A percentile compares a stretch with the other conserved stretches of the same genome.
Conservation (phyloP, 75 land plant genomes). For the Picea sitchensis region DNA sequence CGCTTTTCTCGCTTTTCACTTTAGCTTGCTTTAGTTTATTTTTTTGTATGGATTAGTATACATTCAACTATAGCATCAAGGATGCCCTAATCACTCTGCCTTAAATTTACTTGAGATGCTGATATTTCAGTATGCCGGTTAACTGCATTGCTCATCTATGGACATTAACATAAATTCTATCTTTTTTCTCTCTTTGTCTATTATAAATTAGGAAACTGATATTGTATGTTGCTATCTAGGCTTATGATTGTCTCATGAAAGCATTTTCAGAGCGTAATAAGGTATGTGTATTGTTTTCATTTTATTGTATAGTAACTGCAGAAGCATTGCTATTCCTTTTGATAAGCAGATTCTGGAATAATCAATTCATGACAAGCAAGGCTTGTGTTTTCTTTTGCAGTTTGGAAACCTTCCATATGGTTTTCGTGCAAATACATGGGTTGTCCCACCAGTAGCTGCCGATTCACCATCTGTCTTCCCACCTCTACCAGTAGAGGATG, state of each 20-base stretch:
- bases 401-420: slow-evolving; percentile 98
- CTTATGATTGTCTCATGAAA: slow-evolving; percentile 87
- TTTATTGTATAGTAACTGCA: neutral
- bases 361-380: neutral
- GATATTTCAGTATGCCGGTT: neutral
- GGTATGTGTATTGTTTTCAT: slow-evolving; percentile 32
- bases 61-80: neutral
- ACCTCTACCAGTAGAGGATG: slow-evolving; percentile 80
- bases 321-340: neutral
- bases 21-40: too few species aligned
- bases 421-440: slow-evolving; percentile 95
- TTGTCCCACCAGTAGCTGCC: slow-evolving; percentile 77
- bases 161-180: neutral
- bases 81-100: neutral
- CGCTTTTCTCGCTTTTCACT: too few species aligned
- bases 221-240: slow-evolving; percentile 47
- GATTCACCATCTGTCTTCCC: slow-evolving; percentile 75
- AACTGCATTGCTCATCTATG: neutral
- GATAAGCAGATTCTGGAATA: neutral
- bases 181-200: neutral
- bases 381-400: slow-evolving; percentile 38
- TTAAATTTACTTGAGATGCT: neutral
- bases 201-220: neutral
- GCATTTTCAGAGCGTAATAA: slow-evolving; percentile 89
- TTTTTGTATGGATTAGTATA: too few species aligned